Base-by-base conservation (phyloP, 768 basidiomycete genomes). In the Tephrocybe sp. region DNA sequence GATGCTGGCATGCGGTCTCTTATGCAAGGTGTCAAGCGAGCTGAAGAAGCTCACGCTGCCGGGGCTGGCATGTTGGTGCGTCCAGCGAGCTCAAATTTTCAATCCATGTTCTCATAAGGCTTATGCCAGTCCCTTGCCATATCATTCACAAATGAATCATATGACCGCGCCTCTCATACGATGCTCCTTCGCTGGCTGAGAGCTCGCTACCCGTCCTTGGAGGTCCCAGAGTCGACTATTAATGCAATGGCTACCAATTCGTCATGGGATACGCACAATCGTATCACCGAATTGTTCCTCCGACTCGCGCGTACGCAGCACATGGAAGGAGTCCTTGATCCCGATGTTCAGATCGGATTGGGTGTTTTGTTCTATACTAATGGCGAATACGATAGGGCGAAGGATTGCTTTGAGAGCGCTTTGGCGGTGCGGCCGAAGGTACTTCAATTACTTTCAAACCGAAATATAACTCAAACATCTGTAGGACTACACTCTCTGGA, bases 401-500 rank as follows among this genome's bases (percentile, higher is more conserved):
- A 90, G 64, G 95, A 98, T 62, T 99, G 97, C 65, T 99, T 98
- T 68, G 88, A 89, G 59, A 84, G 86, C 41, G 96, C 95, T 0
- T 70, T 99, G 42, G 80, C 83, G 28, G 80, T 81, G 20, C 77
- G 87, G 28, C 96, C 97, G 4, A 83, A 81, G 63, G 76, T 74
- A 58, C 26, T 58, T 26, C 9, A 1, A 32, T 37, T 50, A 15
- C 14, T 30, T 51, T 42, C 12, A 18, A 24, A 37, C 18, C 23
- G 42, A 33, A 12, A 4, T 28, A 23, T 18, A 26, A 23, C 36
- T 15, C 14, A 46, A 46, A 12, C 6, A 15, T 11, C 21, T 14
- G 15, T 46, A 78, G 89, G 97, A 99, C 68, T 98, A 93, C 67
- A 73, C 93, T 4, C 68, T 98, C 11, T 99, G 97, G 97, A 99